Percentiles rank a stretch among this genome's conserved stretches.
Conservation (phyloP, 495 filamentous ascomycete genomes). For the Talaromyces liani region DNA sequence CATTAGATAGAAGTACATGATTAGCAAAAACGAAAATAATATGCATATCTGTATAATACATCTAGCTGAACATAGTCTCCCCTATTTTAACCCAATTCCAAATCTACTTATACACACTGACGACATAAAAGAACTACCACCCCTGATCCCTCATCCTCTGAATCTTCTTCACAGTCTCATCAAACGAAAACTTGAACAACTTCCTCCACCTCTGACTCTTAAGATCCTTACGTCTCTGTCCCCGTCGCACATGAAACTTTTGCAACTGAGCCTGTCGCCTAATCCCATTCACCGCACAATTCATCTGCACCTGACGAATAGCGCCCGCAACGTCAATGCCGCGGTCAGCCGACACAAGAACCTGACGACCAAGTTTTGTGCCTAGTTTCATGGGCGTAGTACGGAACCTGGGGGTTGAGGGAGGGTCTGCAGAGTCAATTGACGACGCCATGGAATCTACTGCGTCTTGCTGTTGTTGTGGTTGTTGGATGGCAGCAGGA, state of each 20-base stretch:
- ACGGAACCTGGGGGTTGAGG: constrained; percentile 17
- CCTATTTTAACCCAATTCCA: not conserved
- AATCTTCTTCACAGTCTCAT: constrained; percentile 33
- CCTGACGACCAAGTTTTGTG: constrained; percentile 33
- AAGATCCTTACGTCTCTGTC: constrained; percentile 29
- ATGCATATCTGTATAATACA: constrained; percentile 5
- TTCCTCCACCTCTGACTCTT: constrained; percentile 31
- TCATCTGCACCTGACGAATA: constrained; percentile 19
- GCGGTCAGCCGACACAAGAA: constrained; percentile 28
- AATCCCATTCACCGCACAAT: constrained; percentile 23
- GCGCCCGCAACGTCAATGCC: constrained; percentile 27
- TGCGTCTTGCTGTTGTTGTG: not conserved
- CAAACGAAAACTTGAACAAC: constrained; percentile 38
- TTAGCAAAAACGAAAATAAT: not conserved
- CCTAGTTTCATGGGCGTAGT: constrained; percentile 27
- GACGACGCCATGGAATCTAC: not conserved
- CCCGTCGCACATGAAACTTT: constrained; percentile 31
- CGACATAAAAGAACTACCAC: constrained; percentile 21
- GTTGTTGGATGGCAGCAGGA: not conserved
- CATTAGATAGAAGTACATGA: not conserved
- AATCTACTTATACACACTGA: not conserved
- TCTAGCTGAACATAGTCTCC: constrained; percentile 1
- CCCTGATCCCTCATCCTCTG: constrained; percentile 40
- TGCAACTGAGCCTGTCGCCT: constrained; percentile 18
- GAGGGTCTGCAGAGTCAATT: not conserved